Evolutionary conservation across 352 stramenopile genomes (phyloP).

Genomic region (Globisporangium splendens): DNA sequence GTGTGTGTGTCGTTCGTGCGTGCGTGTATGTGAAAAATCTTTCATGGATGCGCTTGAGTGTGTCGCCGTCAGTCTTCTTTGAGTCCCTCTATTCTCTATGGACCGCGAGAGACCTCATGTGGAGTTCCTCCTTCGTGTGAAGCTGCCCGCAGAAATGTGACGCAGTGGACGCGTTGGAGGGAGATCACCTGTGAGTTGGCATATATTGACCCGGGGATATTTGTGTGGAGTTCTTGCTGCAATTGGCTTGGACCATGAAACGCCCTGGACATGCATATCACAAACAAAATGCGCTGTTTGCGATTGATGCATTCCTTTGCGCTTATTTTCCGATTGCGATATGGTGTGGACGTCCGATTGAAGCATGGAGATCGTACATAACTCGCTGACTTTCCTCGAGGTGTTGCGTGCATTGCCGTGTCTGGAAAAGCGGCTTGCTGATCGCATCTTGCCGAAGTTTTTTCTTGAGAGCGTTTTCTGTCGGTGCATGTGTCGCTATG

Average conservation of each 20-base stretch:
- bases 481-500: conserved; percentile 23
- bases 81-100: conserved; percentile 13
- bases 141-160: conserved; percentile 40
- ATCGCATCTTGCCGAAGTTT: conserved; percentile 20
- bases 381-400: conserved; percentile 40
- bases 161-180: conserved; percentile 12
- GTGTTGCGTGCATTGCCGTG: conserved; percentile 23
- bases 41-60: background rate
- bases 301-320: background rate
- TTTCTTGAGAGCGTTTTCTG: conserved; percentile 12
- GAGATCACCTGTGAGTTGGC: conserved; percentile 27
- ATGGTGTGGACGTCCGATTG: conserved; percentile 25
- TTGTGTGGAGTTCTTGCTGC: conserved; percentile 75
- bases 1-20: background rate
- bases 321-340: conserved; percentile 18
- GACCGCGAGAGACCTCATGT: conserved; percentile 15
- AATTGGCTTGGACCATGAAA: conserved; percentile 79
- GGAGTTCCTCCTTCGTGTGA: conserved; percentile 1
- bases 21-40: conserved; percentile 1
- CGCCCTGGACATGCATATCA: conserved; percentile 42
- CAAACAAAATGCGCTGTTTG: background rate
- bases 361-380: conserved; percentile 28
- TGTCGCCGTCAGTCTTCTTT: conserved; percentile 11
- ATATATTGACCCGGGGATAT: conserved; percentile 51
- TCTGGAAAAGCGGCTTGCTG: conserved; percentile 33